phyloP scores from a whole-genome alignment of 2,329 filamentous ascomycete species.

The Alternaria sp. region DNA sequence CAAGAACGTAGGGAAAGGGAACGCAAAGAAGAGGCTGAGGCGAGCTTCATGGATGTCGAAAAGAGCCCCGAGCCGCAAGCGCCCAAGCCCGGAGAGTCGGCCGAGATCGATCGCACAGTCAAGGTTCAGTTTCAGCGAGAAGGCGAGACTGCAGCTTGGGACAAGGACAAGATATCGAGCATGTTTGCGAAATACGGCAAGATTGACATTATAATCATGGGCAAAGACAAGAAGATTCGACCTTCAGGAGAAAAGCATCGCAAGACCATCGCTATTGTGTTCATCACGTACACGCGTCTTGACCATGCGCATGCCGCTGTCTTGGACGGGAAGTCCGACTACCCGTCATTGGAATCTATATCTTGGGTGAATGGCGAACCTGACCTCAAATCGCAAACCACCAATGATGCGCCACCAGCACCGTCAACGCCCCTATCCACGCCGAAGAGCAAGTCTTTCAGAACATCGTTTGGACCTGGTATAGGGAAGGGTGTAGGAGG shows the following conservation, averaged over 20 bases:
- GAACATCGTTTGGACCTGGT: slow-evolving; percentile 36
- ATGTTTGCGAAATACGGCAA: slow-evolving; percentile 66
- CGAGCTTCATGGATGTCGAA: slow-evolving; percentile 43
- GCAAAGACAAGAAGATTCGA: slow-evolving; percentile 65
- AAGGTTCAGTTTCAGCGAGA: slow-evolving; percentile 66
- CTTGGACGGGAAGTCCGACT: slow-evolving; percentile 59
- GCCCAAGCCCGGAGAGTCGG: slow-evolving; percentile 48
- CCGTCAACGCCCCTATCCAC: slow-evolving; percentile 40
- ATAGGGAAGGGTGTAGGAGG: slow-evolving; percentile 29
- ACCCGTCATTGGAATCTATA: slow-evolving; percentile 62
- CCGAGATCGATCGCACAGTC: slow-evolving; percentile 65
- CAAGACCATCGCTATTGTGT: slow-evolving; percentile 61
- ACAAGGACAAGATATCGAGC: slow-evolving; percentile 56
- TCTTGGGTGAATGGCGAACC: too few relatives aligned
- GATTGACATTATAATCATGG: slow-evolving; percentile 63
- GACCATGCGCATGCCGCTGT: slow-evolving; percentile 67
- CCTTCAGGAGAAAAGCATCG: slow-evolving; percentile 61
- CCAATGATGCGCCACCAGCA: slow-evolving; percentile 20
- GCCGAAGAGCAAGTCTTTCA: slow-evolving; percentile 36
- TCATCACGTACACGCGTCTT: slow-evolving; percentile 66
- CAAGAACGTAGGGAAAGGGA: slow-evolving; percentile 63
- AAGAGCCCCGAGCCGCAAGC: slow-evolving; percentile 32
- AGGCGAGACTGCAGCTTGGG: slow-evolving; percentile 54
- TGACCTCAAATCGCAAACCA: too few relatives aligned
- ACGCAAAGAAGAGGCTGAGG: slow-evolving; percentile 60